Evolutionary conservation across 257 asterid genomes (phyloP).

Genomic region (Avicennia marina): DNA sequence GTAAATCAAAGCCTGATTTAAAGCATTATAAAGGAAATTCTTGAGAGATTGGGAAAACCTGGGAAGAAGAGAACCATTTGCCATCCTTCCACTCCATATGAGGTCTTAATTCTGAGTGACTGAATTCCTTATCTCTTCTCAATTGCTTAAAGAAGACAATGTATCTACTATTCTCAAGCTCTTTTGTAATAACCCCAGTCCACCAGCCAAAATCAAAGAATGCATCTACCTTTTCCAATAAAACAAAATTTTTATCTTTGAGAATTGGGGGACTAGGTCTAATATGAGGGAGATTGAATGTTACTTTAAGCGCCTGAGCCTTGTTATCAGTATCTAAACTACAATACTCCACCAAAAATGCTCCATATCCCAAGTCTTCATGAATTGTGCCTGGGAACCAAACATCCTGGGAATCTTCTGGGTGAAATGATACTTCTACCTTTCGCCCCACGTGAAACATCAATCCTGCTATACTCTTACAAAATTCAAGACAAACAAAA

Average conservation of each 20-base stretch:
- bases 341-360: slow-evolving; percentile 37
- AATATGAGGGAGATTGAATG: slow-evolving; percentile 42
- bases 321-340: slow-evolving; percentile 4
- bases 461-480: slow-evolving; percentile 48
- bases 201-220: slow-evolving; percentile 54
- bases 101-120: slow-evolving; percentile 51
- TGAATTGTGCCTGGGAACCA: slow-evolving; percentile 62
- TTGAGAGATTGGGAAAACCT: slow-evolving; percentile 38
- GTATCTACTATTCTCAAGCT: slow-evolving; percentile 44
- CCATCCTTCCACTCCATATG: slow-evolving; percentile 79
- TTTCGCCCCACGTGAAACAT: slow-evolving; percentile 56
- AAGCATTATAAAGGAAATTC: not conserved
- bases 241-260: slow-evolving; percentile 34
- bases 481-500: slow-evolving; percentile 22
- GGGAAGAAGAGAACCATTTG: slow-evolving; percentile 63
- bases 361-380: slow-evolving; percentile 34
- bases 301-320: slow-evolving; percentile 19
- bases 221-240: slow-evolving; percentile 75
- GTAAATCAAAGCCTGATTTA: not conserved
- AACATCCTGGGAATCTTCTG: slow-evolving; percentile 36
- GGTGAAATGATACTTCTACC: slow-evolving; percentile 63
- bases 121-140: slow-evolving; percentile 34
- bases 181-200: slow-evolving; percentile 53
- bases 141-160: slow-evolving; percentile 39
- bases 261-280: slow-evolving; percentile 77